phyloP scores from a whole-genome alignment of 805 yeast species.

The Kodamaea kaohsiungensis region DNA sequence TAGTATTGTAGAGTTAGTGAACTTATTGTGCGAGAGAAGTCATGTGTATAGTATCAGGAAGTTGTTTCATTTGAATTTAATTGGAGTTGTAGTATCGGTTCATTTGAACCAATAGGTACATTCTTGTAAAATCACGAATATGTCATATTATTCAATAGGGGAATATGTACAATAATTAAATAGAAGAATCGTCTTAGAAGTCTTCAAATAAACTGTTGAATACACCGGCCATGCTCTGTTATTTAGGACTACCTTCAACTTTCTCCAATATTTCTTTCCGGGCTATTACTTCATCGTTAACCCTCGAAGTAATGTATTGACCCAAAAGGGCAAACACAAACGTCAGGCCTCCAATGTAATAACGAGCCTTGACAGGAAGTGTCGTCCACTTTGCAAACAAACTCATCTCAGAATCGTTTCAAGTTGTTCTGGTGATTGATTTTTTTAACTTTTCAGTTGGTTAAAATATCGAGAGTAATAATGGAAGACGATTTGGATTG shows the following conservation, averaged over 20 bases:
- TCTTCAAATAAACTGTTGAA: no score
- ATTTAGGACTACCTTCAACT: conserved; percentile 11
- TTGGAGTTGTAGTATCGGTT: neutral
- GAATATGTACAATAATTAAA: neutral
- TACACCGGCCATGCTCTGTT: neutral
- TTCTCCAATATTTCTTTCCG: conserved; percentile 30
- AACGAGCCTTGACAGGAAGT: conserved; percentile 41
- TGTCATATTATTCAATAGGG: neutral
- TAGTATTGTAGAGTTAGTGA: neutral
- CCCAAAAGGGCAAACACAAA: conserved; percentile 41
- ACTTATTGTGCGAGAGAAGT: neutral
- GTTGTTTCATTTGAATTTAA: neutral
- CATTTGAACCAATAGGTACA: no score
- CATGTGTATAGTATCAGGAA: no score
- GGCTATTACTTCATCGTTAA: conserved; percentile 38
- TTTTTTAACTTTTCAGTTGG: conserved; percentile 1
- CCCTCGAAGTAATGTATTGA: conserved; percentile 37
- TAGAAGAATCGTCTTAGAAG: neutral
- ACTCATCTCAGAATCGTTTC: conserved; percentile 19
- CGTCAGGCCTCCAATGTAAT: conserved; percentile 43
- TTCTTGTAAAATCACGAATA: no score
- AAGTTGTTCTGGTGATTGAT: neutral
- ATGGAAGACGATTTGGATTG: conserved; percentile 4
- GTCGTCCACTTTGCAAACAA: conserved; percentile 40
- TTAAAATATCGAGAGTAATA: neutral